Base-by-base conservation (phyloP, 768 basidiomycete genomes). In the Strobilomyces dryophilus region DNA sequence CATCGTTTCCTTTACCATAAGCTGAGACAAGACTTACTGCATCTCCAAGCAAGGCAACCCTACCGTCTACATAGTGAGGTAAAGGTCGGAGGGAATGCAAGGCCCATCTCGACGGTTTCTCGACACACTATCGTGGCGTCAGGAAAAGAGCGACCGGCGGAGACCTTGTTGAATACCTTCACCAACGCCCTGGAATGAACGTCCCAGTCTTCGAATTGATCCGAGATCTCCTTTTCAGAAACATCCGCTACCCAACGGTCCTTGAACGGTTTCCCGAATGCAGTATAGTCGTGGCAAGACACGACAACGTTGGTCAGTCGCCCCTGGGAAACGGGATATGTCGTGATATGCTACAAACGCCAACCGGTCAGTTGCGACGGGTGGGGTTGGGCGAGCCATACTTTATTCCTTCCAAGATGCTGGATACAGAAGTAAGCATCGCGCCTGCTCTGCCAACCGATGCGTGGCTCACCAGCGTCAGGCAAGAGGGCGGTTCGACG, bases 41-140 rank as follows among this genome's bases (percentile, higher is more conserved):
- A 54, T 82, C 81, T 21, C 80, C 81, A 3, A 77, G 61, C 11
- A 83, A 64, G 8, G 73, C 75, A 4, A 81, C 73, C 4, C 66
- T 63, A 12, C 70, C 73, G 18, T 61, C 60, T 1, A 72, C 72
- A 54, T 71, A 79, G 8, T 65, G 64, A 0, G 73, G 69, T 14
- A 82, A 60, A 7, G 70, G 68, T 7, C 64, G 66, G n/a, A 82
- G 55, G 18, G 61, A 60, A 53, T 77, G 73, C 4, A 81, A 60
- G 4, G 73, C 72, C 77, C 79, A 81, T 58, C 67, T 71, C 17
- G 66, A 72, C 2, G 75, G 69, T 9, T 58, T 61, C 24, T 70
- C 62, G 20, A 73, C 60, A 49, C 68, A 71, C 75, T 76, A 51
- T 26, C 24, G 20, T 31, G 20, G 15, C 42, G 26, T 49, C 45